Evolutionary conservation across 1,139 yeast species (phyloP), one percentile per base, ranked within the genome.

Genomic region (Candida glucosophila): DNA sequence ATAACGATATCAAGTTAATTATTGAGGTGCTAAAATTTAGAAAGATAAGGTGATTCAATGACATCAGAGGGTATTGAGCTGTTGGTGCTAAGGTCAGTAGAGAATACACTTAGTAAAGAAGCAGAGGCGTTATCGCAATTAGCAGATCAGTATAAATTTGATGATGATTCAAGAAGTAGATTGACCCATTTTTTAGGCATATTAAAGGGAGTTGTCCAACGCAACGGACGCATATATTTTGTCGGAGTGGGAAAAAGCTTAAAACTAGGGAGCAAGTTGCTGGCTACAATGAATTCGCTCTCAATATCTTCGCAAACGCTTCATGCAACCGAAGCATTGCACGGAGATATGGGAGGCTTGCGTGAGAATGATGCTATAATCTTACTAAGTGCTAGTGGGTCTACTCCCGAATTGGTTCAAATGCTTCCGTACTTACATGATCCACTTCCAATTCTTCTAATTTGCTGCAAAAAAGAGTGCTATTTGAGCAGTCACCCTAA

Each of bases 311-410:
- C 94, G 0, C 68, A 75, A 1, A 43, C 68, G 2, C 56, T 85
- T 32, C 95, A 85, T 43, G 94, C 95, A 0, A 59, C 82, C 2
- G 96, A 85, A 35, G 95, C 95, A 0, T 58, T 86, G 16, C 96
- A 85, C 47, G 96, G 96, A 4, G 96, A 85, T 47, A 61, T 85
- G 40, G 96, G 95, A 1, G 52, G 76, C 18, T 54, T 85, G 15
- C 57, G 71, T 29, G 72, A 73, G 17, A 53, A 62, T 18, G 94
- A 83, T 49, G 66, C 76, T 14, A 40, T 85, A 29, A 49, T 85
- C 5, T 58, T 83, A 46, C 70, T 85, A 20, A 75, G 90, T 0
- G 81, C 90, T 2, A 76, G 90, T 22, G 96, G 96, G 2, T 78
- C 76, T 40, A 79, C 95, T 2, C 81, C 88, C 0, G 96, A 85